Conservation (phyloP, 2,329 filamentous ascomycete genomes). For the Cryphonectria parasitica region DNA sequence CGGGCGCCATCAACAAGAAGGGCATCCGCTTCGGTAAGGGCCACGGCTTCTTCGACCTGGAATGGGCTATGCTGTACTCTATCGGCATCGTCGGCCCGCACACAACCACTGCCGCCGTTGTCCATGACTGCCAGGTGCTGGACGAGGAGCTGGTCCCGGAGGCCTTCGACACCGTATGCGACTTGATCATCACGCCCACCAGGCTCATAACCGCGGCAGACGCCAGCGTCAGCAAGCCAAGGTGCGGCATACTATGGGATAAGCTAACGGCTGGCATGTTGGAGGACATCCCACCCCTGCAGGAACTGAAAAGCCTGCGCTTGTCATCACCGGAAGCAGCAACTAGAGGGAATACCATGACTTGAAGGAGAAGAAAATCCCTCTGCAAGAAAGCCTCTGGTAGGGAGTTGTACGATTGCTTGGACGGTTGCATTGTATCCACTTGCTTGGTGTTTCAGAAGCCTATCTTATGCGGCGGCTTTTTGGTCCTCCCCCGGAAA, state of each 20-base stretch:
- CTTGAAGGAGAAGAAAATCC: background rate
- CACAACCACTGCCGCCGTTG: conserved; percentile 41
- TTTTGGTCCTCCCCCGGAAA: background rate
- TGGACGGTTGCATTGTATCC: background rate
- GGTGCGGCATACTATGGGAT: conserved; percentile 43
- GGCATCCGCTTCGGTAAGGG: conserved; percentile 47
- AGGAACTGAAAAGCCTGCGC: conserved; percentile 26
- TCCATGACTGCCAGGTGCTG: conserved; percentile 48
- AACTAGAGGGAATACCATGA: background rate
- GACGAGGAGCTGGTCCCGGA: conserved; percentile 40
- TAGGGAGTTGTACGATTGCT: background rate
- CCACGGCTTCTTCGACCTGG: conserved; percentile 47
- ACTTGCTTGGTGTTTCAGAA: background rate
- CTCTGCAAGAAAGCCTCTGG: background rate
- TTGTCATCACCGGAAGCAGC: background rate
- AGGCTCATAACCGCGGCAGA: conserved; percentile 36
- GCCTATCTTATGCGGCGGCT: background rate
- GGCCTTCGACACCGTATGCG: conserved; percentile 45
- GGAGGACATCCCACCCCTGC: conserved; percentile 40
- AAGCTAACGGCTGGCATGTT: conserved; percentile 41
- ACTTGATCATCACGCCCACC: conserved; percentile 45
- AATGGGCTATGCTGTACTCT: conserved; percentile 46
- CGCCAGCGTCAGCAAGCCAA: conserved; percentile 38
- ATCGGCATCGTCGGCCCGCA: conserved; percentile 36
- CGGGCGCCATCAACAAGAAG: conserved; percentile 42